phyloP scores from a whole-genome alignment of 2,329 filamentous ascomycete genomes.

The Aspergillus tubingensis region DNA sequence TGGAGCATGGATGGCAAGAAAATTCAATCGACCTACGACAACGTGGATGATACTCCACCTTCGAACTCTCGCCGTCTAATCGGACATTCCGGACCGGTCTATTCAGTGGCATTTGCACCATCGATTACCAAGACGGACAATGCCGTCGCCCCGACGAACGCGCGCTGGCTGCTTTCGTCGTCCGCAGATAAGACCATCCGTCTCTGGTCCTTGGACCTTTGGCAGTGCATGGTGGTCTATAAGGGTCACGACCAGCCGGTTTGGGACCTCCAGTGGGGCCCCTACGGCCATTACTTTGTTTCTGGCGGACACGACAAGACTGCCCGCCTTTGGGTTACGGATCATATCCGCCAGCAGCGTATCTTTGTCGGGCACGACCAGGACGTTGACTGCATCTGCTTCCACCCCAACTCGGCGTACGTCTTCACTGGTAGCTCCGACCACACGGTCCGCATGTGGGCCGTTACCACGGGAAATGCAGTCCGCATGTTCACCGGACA shows the following conservation, averaged over 20 bases:
- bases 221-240: conserved; percentile 91
- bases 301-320: conserved; percentile 87
- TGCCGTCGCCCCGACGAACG: conserved; percentile 57
- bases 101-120: conserved; percentile 85
- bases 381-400: conserved; percentile 85
- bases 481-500: conserved; percentile 93
- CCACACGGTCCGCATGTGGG: conserved; percentile 97
- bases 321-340: conserved; percentile 86
- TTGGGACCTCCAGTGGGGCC: conserved; percentile 85
- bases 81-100: conserved; percentile 87
- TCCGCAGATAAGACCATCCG: conserved; percentile 86
- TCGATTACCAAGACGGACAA: conserved; percentile 55
- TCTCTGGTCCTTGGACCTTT: conserved; percentile 89
- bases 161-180: conserved; percentile 80
- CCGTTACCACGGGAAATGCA: conserved; percentile 80
- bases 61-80: conserved; percentile 75
- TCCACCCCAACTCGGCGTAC: conserved; percentile 93
- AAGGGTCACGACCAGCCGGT: conserved; percentile 89
- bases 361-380: conserved; percentile 92
- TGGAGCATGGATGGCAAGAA: conserved; percentile 88
- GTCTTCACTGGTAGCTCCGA: conserved; percentile 92
- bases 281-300: conserved; percentile 92
- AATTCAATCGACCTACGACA: conserved; percentile 67
- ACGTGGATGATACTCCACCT: conserved; percentile 62
- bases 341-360: conserved; percentile 84